Percentiles rank a stretch among this genome's conserved stretches.
phyloP scores from a whole-genome alignment of 345 rosid species.

The Camelina neglecta region DNA sequence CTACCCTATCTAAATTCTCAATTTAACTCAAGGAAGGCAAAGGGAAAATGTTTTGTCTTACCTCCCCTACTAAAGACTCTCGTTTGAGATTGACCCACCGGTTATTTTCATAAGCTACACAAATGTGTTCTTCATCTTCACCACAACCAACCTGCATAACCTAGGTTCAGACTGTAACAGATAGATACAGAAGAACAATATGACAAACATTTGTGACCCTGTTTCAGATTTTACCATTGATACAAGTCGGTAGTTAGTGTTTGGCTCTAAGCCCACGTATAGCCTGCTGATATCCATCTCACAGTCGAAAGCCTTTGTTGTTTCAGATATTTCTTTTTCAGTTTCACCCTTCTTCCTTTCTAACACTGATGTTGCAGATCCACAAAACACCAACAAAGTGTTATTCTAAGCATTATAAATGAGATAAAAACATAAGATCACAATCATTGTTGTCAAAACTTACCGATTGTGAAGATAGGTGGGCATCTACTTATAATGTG shows the following conservation, averaged over 20 bases:
- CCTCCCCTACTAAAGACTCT: conserved; percentile 26
- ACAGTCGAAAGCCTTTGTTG: conserved; percentile 20
- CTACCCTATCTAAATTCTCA: neutral
- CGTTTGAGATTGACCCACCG: conserved; percentile 20
- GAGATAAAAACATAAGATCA: conserved; percentile 1
- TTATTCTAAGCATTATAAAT: neutral
- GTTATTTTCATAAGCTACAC: conserved; percentile 16
- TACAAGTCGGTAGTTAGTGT: conserved; percentile 12
- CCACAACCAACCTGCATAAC: conserved; percentile 37
- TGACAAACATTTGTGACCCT: neutral
- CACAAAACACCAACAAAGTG: neutral
- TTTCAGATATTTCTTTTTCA: conserved; percentile 19
- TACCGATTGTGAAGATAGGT: conserved; percentile 23
- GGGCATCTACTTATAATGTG: conserved; percentile 17
- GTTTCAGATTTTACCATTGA: conserved; percentile 23
- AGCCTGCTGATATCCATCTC: conserved; percentile 26
- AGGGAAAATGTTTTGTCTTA: conserved; percentile 8
- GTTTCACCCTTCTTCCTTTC: conserved; percentile 15
- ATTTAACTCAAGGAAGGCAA: neutral
- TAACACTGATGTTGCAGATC: conserved; percentile 9
- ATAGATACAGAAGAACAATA: neutral
- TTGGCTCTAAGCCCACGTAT: conserved; percentile 5
- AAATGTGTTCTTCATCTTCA: conserved; percentile 21
- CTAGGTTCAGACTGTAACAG: neutral
- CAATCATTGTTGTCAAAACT: conserved; percentile 11